A percentile compares a stretch with the other conserved stretches of the same genome.
These are phyloP conservation scores for Dacryopinax spathularia DNA, from an alignment of 768 basidiomycete genomes.

Conservation along the genomic window DNA sequence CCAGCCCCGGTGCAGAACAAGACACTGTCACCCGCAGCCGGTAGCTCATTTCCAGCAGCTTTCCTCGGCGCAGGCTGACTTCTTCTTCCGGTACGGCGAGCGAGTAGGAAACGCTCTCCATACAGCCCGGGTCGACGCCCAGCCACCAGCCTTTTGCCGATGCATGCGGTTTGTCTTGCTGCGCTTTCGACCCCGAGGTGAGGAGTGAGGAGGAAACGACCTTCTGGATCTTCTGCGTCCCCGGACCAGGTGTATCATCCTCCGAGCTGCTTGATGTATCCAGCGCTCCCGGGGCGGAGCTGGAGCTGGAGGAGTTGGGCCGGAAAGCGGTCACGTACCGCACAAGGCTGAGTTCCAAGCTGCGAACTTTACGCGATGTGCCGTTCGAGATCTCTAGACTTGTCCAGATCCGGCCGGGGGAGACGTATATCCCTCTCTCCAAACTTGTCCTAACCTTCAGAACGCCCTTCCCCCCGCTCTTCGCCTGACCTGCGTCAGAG, in stretches of 20 bases:
- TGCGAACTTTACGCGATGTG: neutral
- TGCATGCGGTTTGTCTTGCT: neutral
- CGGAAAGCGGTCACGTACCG: neutral
- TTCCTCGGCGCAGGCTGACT: neutral
- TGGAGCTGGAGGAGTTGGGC: neutral
- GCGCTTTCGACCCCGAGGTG: neutral
- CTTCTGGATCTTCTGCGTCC: no score
- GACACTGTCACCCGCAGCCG: neutral
- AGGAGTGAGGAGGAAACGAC: neutral
- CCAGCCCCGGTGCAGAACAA: neutral
- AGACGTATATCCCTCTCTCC: neutral
- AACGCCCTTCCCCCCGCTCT: neutral
- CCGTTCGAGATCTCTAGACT: neutral
- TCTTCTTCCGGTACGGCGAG: neutral
- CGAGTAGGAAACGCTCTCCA: neutral
- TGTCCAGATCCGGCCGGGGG: neutral
- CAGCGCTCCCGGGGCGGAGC: neutral
- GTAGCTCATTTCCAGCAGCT: neutral
- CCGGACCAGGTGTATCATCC: no score
- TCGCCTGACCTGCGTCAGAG: no score
- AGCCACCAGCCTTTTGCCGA: neutral
- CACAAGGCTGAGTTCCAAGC: neutral
- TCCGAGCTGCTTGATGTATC: no score
- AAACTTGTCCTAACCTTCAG: neutral
- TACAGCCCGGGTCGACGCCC: neutral